Percentiles rank a stretch among this genome's conserved stretches.
Conservation (phyloP, 768 basidiomycete genomes). For the Tylopilus intermedius region DNA sequence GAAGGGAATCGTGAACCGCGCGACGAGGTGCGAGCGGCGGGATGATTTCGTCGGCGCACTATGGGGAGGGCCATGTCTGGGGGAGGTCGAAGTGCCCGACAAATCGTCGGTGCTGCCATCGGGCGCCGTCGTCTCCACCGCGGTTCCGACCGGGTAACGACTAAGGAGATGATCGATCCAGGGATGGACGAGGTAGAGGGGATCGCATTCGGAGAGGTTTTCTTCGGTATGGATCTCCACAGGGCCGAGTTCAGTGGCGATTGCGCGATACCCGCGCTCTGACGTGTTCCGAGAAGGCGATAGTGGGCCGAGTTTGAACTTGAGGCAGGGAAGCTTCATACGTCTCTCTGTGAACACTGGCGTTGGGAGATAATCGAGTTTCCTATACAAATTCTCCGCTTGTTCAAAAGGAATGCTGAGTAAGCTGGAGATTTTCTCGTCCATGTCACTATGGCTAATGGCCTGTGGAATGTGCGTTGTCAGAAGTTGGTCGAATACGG, state of each 20-base stretch:
- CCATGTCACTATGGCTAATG: not conserved
- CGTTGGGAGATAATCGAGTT: not conserved
- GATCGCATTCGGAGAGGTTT: not conserved
- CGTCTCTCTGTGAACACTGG: not conserved
- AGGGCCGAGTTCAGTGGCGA: not conserved
- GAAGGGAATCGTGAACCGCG: not conserved
- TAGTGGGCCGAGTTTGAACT: not conserved
- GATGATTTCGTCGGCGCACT: not conserved
- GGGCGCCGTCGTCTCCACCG: not conserved
- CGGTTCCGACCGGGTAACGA: not conserved
- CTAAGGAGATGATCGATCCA: constrained; percentile 15
- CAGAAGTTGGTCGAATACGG: not conserved
- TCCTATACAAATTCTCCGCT: not conserved
- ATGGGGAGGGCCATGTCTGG: not conserved
- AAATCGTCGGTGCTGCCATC: not conserved
- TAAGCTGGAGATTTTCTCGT: not conserved
- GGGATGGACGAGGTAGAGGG: constrained; percentile 10
- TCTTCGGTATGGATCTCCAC: constrained; percentile 7
- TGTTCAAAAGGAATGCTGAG: not conserved
- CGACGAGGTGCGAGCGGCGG: not conserved
- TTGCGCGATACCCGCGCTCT: not conserved
- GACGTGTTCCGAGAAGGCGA: not conserved
- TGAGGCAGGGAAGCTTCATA: constrained; percentile 3
- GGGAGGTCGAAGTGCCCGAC: not conserved
- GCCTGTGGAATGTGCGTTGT: not conserved